These are phyloP conservation scores for Limtongia smithiae DNA, from an alignment of 805 yeast genomes.

Conservation along the genomic window DNA sequence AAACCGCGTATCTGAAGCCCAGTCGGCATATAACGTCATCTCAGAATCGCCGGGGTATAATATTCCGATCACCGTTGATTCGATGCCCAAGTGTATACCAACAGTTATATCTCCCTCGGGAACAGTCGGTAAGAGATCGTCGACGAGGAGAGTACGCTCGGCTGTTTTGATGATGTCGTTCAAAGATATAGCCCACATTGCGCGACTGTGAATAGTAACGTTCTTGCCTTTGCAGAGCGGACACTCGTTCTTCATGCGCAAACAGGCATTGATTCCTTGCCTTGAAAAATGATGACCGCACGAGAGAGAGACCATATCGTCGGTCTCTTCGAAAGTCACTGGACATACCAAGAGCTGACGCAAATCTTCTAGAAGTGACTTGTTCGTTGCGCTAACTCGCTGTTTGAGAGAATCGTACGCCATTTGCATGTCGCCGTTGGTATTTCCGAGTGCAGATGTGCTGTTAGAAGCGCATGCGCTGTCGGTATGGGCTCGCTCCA, in stretches of 20 bases:
- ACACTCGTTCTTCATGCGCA: slow-evolving; percentile 2
- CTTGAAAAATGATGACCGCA: slow-evolving; percentile 20
- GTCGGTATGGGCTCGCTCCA: too few relatives aligned
- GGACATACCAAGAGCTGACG: slow-evolving; percentile 14
- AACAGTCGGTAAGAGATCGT: too few relatives aligned
- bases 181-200: slow-evolving; percentile 14
- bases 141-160: background rate
- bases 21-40: too few relatives aligned
- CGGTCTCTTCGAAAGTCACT: slow-evolving; percentile 1
- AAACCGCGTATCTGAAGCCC: slow-evolving; percentile 4
- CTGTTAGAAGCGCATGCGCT: too few relatives aligned
- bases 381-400: background rate
- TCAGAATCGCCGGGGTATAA: too few relatives aligned
- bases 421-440: background rate
- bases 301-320: slow-evolving; percentile 17
- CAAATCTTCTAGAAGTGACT: slow-evolving; percentile 1
- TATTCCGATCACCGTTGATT: too few relatives aligned
- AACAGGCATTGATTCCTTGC: slow-evolving; percentile 6
- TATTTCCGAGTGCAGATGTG: too few relatives aligned
- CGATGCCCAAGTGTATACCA: too few relatives aligned
- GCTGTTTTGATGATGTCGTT: slow-evolving; percentile 15
- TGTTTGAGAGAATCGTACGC: background rate
- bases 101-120: too few relatives aligned
- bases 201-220: slow-evolving; percentile 6
- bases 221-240: slow-evolving; percentile 12